phyloP scores from a whole-genome alignment of 306 rosid genomes.

The Lablab purpureus region DNA sequence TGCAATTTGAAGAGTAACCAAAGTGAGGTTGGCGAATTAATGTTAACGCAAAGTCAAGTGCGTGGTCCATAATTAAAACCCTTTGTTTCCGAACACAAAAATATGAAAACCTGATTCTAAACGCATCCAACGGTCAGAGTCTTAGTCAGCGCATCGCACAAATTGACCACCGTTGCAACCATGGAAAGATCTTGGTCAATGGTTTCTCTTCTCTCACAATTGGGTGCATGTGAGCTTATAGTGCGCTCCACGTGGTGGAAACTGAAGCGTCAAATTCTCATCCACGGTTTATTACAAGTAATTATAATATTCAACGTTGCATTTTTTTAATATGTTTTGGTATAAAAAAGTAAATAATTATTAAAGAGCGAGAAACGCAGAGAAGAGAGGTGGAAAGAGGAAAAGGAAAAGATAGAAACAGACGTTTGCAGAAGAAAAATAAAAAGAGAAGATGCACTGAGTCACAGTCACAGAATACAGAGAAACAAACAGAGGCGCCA shows the following conservation, averaged over 20 bases:
- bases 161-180: conserved; percentile 17
- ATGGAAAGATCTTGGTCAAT: not conserved
- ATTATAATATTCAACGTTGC: conserved; percentile 16
- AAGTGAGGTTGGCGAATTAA: not conserved
- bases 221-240: conserved; percentile 28
- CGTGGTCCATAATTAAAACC: conserved; percentile 1
- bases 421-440: conserved; percentile 3
- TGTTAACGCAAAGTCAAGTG: conserved; percentile 1
- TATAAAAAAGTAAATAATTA: not conserved
- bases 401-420: not conserved
- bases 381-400: not conserved
- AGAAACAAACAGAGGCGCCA: conserved; percentile 27
- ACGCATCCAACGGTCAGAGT: conserved; percentile 27
- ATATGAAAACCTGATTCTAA: not conserved
- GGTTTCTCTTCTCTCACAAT: not conserved
- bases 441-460: not conserved
- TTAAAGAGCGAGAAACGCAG: not conserved
- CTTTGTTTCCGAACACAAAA: not conserved
- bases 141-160: conserved; percentile 23
- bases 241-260: conserved; percentile 52
- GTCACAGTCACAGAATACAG: conserved; percentile 22
- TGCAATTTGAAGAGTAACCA: not conserved
- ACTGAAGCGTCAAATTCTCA: conserved; percentile 23
- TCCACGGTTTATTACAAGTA: not conserved
- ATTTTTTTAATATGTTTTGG: not conserved